Evolutionary conservation across 2,329 filamentous ascomycete genomes (phyloP), one percentile per base, ranked within the genome.

Genomic region (Xylariomycetidae sp.): DNA sequence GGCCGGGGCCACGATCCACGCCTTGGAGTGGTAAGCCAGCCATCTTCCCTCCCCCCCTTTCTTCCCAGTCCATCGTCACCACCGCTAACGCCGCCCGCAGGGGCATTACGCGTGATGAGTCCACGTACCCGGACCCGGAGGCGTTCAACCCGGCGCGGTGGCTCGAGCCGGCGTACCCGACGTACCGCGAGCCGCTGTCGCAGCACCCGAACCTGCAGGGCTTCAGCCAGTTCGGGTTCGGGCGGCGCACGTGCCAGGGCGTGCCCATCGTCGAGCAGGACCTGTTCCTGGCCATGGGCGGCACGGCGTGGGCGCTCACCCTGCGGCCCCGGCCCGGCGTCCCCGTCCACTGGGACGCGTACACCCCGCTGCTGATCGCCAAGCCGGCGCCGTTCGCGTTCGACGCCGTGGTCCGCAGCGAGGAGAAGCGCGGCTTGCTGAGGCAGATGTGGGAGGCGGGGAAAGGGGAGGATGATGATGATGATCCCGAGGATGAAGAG

Each of bases 221-320:
- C 19, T 63, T 57, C 43, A 57, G 56, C 18, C 57, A 63, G 14
- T 76, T 77, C 43, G 74, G 72, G 2, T 75, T 71, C 44, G 72
- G 73, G 0, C 60, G 71, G 2, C 57, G 73, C 3, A 64, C 70
- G 1, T 68, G 65, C 24, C 64, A 63, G 30, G 63, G 63, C 4
- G 42, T 61, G 2, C 59, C 62, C 14, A 57, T 65, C 13, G 62
- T 63, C 0, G 61, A 65, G 32, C 56, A 62, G 39, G 58, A 61
- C 23, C 48, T 65, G 9, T 63, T 59, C 41, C 54, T 66, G 3
- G 46, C 58, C 20, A 57, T 63, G 43, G 61, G 61, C 17, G 53
- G 59, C 14, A 43, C 65, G 34, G 54, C 57, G 1, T 64, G 60
- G 56, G 53, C 50, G 0, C 57, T 63, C 16, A 25, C 55, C 22